These are phyloP conservation scores for Choiromyces venosus DNA, from an alignment of 495 filamentous ascomycete species.

Conservation along the genomic window DNA sequence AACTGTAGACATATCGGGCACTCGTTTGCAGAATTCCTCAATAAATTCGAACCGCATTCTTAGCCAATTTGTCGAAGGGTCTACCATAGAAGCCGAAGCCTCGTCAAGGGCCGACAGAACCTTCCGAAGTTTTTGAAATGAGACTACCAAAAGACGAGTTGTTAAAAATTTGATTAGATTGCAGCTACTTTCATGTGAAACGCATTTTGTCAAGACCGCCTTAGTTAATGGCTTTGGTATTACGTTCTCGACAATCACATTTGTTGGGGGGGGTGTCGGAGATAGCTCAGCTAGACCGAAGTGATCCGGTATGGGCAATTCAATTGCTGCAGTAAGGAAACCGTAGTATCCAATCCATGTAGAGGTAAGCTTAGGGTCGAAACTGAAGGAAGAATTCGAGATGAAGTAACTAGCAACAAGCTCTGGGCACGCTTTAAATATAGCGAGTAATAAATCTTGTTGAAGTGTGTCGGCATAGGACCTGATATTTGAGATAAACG, in stretches of 20 bases:
- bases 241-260: constrained; percentile 73
- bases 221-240: constrained; percentile 76
- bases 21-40: constrained; percentile 69
- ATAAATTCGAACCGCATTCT: constrained; percentile 49
- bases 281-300: constrained; percentile 57
- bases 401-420: constrained; percentile 78
- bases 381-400: constrained; percentile 63
- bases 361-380: constrained; percentile 82
- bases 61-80: constrained; percentile 32
- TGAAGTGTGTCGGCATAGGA: constrained; percentile 78
- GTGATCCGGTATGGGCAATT: constrained; percentile 63
- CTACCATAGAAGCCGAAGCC: constrained; percentile 43
- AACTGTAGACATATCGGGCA: constrained; percentile 55
- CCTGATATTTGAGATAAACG: constrained; percentile 70
- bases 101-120: constrained; percentile 54
- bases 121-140: constrained; percentile 68
- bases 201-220: constrained; percentile 67
- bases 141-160: constrained; percentile 66
- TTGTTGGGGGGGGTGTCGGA: constrained; percentile 64
- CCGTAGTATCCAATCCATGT: constrained; percentile 93
- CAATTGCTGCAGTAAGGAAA: constrained; percentile 72
- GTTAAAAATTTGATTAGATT: constrained; percentile 72
- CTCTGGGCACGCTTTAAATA: constrained; percentile 77
- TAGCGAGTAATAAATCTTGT: constrained; percentile 68
- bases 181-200: constrained; percentile 61